Evolutionary conservation across 345 rosid species (phyloP).

Genomic region (Kernera saxatilis): DNA sequence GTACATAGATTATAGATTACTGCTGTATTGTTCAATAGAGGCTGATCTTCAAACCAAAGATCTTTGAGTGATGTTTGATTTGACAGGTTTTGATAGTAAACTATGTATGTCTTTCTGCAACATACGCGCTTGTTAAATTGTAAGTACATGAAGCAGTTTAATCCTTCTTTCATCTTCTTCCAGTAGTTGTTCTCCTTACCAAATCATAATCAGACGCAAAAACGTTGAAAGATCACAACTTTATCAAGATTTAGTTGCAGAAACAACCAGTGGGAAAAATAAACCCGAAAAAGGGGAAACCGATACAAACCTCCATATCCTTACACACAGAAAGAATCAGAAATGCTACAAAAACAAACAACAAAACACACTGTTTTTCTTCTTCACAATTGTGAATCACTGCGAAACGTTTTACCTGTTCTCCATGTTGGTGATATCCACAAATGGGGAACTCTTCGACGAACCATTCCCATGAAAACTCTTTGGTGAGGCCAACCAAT

Average conservation of each 20-base stretch:
- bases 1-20: constrained; percentile 11
- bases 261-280: neutral
- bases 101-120: constrained; percentile 18
- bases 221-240: constrained; percentile 16
- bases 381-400: neutral
- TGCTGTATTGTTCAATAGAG: constrained; percentile 17
- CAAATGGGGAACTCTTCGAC: constrained; percentile 24
- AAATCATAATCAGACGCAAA: constrained; percentile 9
- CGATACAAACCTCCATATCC: neutral
- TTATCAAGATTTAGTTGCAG: constrained; percentile 19
- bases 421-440: constrained; percentile 43
- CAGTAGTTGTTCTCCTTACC: neutral
- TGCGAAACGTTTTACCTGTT: constrained; percentile 5
- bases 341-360: constrained; percentile 30
- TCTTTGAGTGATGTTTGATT: constrained; percentile 25
- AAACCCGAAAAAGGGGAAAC: neutral
- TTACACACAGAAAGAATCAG: constrained; percentile 28
- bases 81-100: constrained; percentile 21
- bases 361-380: constrained; percentile 15
- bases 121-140: constrained; percentile 5
- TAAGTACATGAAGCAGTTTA: constrained; percentile 20
- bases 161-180: neutral
- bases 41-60: constrained; percentile 7
- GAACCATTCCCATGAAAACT: constrained; percentile 12
- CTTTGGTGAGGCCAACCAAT: constrained; percentile 47